Percentiles rank a stretch among this genome's conserved stretches.
Evolutionary conservation across 257 asterid genomes (phyloP).

Genomic region (Primulina huaijiensis): DNA sequence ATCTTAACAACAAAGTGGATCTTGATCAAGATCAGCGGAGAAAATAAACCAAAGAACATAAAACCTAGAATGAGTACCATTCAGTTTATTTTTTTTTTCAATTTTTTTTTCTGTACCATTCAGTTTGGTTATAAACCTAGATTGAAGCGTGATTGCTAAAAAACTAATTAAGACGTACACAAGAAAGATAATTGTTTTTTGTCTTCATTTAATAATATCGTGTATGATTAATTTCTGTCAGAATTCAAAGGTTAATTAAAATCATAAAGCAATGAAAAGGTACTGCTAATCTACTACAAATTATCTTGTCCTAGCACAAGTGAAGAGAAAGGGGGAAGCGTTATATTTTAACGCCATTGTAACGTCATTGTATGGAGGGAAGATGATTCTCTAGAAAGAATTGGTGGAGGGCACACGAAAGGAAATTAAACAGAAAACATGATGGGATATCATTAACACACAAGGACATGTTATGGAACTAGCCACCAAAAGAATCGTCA

Average conservation of each 20-base stretch:
- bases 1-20: conserved; percentile 6
- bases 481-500: background rate
- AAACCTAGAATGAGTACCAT: background rate
- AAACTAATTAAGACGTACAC: background rate
- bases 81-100: background rate
- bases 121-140: background rate
- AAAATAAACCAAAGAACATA: background rate
- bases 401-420: background rate
- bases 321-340: conserved; percentile 14
- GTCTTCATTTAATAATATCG: too few species aligned
- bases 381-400: background rate
- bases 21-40: conserved; percentile 4
- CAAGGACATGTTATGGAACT: background rate
- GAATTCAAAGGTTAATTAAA: background rate
- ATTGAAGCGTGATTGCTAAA: background rate
- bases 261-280: background rate
- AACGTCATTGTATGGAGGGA: background rate
- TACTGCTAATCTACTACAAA: background rate
- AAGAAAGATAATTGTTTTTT: background rate
- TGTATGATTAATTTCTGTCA: background rate
- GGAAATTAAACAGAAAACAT: background rate
- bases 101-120: background rate
- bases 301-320: background rate
- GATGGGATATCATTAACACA: background rate
- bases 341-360: background rate